A percentile compares a stretch with the other conserved stretches of the same genome.
Evolutionary conservation across 139 green algal species (phyloP).

Genomic region (Tetradesmus lagerheimii): DNA sequence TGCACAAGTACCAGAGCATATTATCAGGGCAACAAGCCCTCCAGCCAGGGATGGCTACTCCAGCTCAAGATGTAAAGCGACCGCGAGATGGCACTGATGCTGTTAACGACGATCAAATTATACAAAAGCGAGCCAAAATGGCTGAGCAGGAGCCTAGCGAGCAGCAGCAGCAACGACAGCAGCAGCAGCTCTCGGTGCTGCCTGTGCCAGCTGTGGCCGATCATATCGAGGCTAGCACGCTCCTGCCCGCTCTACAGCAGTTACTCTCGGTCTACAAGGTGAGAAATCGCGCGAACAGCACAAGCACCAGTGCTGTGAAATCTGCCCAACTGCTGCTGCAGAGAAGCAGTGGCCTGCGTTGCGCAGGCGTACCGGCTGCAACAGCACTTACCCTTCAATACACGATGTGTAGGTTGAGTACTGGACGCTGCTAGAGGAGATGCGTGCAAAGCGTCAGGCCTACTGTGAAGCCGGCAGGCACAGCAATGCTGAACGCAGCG

Average conservation of each 20-base stretch:
- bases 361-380: not conserved
- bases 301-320: not conserved
- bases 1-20: not conserved
- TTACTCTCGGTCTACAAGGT: slow-evolving; percentile 34
- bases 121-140: not conserved
- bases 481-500: not conserved
- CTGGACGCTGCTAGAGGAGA: slow-evolving; percentile 16
- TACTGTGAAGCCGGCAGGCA: not conserved
- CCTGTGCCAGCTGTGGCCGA: not conserved
- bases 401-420: slow-evolving; percentile 35
- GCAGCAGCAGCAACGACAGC: slow-evolving; percentile 3
- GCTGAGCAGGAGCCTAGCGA: not conserved
- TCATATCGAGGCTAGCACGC: not conserved
- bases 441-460: not conserved
- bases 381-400: too few species aligned
- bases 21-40: not conserved
- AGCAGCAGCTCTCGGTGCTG: not conserved
- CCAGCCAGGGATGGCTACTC: not conserved
- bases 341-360: not conserved
- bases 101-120: not conserved
- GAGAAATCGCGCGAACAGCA: not conserved
- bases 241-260: slow-evolving; percentile 35
- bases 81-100: not conserved
- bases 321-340: not conserved
- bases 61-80: not conserved